Evolutionary conservation across 2,329 filamentous ascomycete genomes (phyloP).

Genomic region (Fusarium praegraminearum): DNA sequence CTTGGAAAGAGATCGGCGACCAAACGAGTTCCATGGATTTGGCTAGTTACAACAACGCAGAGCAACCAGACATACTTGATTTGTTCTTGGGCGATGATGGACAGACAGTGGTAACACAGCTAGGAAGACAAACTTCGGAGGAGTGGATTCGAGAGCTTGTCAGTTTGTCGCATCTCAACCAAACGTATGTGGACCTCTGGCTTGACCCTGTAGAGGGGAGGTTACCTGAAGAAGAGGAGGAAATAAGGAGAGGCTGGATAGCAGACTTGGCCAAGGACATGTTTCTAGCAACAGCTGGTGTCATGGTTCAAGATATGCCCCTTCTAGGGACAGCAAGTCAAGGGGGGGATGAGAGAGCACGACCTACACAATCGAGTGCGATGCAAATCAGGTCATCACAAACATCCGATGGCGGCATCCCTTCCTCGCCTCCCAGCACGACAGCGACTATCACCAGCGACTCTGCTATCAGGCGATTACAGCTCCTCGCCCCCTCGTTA

Average conservation of each 20-base stretch:
- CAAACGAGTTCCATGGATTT: slow-evolving; percentile 8
- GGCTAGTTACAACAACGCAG: slow-evolving; percentile 34
- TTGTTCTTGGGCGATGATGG: slow-evolving; percentile 47
- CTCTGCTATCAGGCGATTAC: slow-evolving; percentile 52
- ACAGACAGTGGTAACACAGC: slow-evolving; percentile 48
- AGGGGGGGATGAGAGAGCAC: slow-evolving; percentile 13
- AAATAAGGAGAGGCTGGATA: slow-evolving; percentile 47
- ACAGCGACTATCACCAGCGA: slow-evolving; percentile 38
- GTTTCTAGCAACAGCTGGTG: slow-evolving; percentile 53
- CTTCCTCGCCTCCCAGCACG: slow-evolving; percentile 39
- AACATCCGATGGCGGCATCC: slow-evolving; percentile 33
- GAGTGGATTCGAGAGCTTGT: slow-evolving; percentile 45
- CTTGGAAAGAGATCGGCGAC: slow-evolving; percentile 50
- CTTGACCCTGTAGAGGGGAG: slow-evolving; percentile 45
- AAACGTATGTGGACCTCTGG: slow-evolving; percentile 51
- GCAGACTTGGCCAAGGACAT: slow-evolving; percentile 51
- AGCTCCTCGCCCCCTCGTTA: slow-evolving; percentile 51
- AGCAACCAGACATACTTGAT: slow-evolving; percentile 48
- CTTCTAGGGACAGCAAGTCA: slow-evolving; percentile 45
- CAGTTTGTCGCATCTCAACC: slow-evolving; percentile 47
- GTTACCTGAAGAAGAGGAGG: slow-evolving; percentile 44
- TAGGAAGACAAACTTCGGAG: slow-evolving; percentile 44
- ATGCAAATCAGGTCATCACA: slow-evolving; percentile 46
- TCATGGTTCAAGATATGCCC: slow-evolving; percentile 52
- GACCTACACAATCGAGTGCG: slow-evolving; percentile 29